Conservation (phyloP, 768 basidiomycete species). For the Pholiota microspora region DNA sequence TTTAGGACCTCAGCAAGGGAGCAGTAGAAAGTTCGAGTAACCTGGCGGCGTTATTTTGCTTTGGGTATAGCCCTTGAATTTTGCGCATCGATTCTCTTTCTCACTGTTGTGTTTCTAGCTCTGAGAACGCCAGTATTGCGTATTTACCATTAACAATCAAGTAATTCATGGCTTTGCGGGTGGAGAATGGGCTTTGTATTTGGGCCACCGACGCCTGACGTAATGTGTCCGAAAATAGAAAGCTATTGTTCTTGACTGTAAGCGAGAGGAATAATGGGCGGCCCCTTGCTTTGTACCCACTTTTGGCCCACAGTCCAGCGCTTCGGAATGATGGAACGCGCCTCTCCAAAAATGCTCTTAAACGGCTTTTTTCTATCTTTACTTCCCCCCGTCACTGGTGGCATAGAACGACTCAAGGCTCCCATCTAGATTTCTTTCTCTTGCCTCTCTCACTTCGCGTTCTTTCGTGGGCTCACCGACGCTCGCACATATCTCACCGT, state of each 20-base stretch:
- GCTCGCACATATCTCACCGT: not conserved
- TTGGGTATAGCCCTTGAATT: no score
- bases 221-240: conserved; percentile 8
- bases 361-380: not conserved
- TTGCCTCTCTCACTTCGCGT: conserved; percentile 2
- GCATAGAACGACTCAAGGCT: conserved; percentile 15
- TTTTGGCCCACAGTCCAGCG: not conserved
- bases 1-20: not conserved
- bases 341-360: conserved; percentile 4
- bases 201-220: conserved; percentile 2
- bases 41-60: no score
- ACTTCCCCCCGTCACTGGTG: conserved; percentile 28
- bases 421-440: conserved; percentile 9
- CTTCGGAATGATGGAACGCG: conserved; percentile 4
- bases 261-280: conserved; percentile 10
- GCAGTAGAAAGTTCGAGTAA: no score
- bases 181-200: conserved; percentile 12
- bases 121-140: no score
- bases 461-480: not conserved
- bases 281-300: conserved; percentile 15
- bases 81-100: no score
- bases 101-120: no score
- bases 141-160: no score
- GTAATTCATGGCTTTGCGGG: no score
- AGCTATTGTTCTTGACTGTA: conserved; percentile 5